Evolutionary conservation across 805 yeast genomes (phyloP), one percentile per base, ranked within the genome.

Genomic region (Wickerhamiella galacta): DNA sequence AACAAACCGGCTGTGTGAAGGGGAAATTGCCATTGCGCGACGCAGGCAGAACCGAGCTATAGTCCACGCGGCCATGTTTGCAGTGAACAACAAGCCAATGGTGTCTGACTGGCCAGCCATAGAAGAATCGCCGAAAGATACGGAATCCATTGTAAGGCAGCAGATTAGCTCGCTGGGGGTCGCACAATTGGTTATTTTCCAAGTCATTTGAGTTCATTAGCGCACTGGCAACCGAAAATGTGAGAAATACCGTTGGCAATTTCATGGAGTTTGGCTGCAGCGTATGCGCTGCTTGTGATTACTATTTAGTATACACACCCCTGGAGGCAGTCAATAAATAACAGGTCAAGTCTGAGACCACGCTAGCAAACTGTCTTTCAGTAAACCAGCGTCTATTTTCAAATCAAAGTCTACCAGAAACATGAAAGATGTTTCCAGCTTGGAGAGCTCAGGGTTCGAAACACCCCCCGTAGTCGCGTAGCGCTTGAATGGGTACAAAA

Each of bases 111-210:
- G 63, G 59, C 25, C 62, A 52, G 29, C 61, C 64, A 16, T 63
- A 46, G 16, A 61, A 56, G 37, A 63, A 65, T 15, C 65, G 61
- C 32, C 74, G 56, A 31, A 64, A 63, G 2, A 73, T 52, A 35
- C 66, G 65, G 42, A 71, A 68, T 0, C 82, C 82, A 1, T 72
- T 59, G 41, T 63, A 74, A 1, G 66, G 61, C 25, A 45, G 21
- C 1, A 29, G 12, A 16, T 22, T 18, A 3, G 31, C 4, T 3
- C 28, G 32, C 6, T 21, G 20, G 3, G 46, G 42, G 21, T 38
- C 35, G 32, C 47, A 44, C 14, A 41, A 23, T n/a, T n/a, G n/a
- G n/a, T n/a, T n/a, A n/a, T n/a, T n/a, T n/a, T n/a, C n/a, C n/a
- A n/a, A n/a, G n/a, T n/a, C n/a, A n/a, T n/a, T n/a, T n/a, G n/a